Evolutionary conservation across 2,329 filamentous ascomycete genomes (phyloP), one percentile per base, ranked within the genome.

Genomic region (Aspergillus fructus): DNA sequence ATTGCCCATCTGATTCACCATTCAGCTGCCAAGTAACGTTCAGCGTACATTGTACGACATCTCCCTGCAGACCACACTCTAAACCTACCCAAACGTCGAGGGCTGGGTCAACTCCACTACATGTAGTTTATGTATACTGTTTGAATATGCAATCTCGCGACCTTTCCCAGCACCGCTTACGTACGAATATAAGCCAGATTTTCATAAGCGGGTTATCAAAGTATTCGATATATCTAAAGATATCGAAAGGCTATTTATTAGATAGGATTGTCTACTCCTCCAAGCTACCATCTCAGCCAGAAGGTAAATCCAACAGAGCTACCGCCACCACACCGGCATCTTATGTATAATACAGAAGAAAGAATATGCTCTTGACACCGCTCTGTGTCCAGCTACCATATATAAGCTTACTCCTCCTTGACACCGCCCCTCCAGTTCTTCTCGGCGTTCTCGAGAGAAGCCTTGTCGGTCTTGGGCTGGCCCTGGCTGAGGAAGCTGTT

Each of bases 401-500:
- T 33, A 46, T 23, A 5, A 24, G 27, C 24, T 68, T 78, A 81
- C 65, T 81, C 78, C 64, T 81, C 78, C 73, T 80, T 81, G 54
- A 78, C 77, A 66, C 78, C 78, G 49, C 78, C 78, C 50, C 78
- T 75, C 66, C 75, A 79, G 65, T 78, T 76, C 69, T 78, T 76
- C 71, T 81, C 78, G 7, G 78, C 78, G 41, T 68, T 73, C 68
- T 80, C 78, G 55, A 81, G 73, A 56, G 89, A 87, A 79, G 93
- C 92, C 84, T 93, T 91, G 77, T 99, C 94, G 74, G 90, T 96
- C 84, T 96, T 92, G 66, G 89, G 85, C 66, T 89, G 83, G 30
- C 83, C 81, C 68, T 77, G 73, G 56, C 85, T 84, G 89, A 96
- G 92, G 75, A 97, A 84, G 53, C 93, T 92, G 60, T 84, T 88